Evolutionary conservation across 1,284 basidiomycete species (phyloP).

Genomic region (Vanrija sp.): DNA sequence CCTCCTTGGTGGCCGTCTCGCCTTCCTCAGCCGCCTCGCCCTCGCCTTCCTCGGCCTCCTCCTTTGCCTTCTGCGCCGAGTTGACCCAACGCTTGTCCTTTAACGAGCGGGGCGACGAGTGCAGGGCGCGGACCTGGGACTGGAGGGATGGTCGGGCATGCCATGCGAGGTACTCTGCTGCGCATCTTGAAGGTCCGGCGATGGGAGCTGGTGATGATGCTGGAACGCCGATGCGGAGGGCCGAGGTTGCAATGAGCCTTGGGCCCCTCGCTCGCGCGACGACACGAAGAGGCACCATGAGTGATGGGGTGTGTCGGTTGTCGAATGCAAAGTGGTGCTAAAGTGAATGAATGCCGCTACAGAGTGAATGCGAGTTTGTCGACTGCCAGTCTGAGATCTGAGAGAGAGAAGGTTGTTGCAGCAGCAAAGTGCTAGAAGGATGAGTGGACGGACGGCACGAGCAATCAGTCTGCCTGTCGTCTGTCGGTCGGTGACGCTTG

Average conservation of each 20-base stretch:
- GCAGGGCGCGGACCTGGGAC: constrained; percentile 12
- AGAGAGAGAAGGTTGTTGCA: background rate
- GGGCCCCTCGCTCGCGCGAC: constrained; percentile 14
- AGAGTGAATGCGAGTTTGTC: background rate
- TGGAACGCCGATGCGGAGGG: constrained; percentile 8
- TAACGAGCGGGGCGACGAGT: constrained; percentile 19
- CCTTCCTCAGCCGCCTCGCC: constrained; percentile 3
- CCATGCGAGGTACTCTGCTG: constrained; percentile 3
- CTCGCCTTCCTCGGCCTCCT: constrained; percentile 12
- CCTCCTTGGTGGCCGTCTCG: constrained; percentile 7
- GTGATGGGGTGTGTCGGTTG: background rate
- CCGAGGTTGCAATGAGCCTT: constrained; percentile 3
- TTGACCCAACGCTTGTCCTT: constrained; percentile 47
- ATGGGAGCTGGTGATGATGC: background rate
- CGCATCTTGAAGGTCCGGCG: constrained; percentile 23
- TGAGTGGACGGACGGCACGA: background rate
- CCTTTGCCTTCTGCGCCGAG: constrained; percentile 19
- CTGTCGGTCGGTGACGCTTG: background rate
- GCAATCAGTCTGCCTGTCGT: too few species aligned
- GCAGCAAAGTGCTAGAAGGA: background rate
- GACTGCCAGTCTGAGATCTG: background rate
- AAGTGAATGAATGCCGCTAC: background rate
- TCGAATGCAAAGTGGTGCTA: background rate
- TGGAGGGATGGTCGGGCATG: background rate
- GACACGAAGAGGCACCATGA: constrained; percentile 30